These are phyloP conservation scores for Centrapalus pauciflorus DNA, from an alignment of 129 eudicot species.

Conservation along the genomic window DNA sequence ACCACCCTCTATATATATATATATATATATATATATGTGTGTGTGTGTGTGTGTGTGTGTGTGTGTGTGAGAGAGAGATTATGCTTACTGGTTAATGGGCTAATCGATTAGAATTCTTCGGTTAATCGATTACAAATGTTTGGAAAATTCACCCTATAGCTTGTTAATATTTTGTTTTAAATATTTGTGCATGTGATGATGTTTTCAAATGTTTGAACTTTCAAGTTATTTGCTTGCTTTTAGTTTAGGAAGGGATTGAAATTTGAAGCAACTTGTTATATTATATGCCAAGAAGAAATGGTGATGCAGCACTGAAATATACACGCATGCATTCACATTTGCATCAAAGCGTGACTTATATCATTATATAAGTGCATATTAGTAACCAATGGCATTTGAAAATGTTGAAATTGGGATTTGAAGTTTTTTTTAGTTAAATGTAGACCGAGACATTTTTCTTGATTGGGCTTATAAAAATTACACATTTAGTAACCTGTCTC, in stretches of 20 bases:
- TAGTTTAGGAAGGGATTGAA: not conserved
- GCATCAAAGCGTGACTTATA: not conserved
- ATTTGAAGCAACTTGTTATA: not conserved
- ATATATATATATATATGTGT: no score
- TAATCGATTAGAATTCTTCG: no score
- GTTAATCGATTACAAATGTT: no score
- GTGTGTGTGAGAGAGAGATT: no score
- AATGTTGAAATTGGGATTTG: not conserved
- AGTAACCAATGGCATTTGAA: not conserved
- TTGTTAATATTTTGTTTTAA: no score
- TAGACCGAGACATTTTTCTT: constrained; percentile 7
- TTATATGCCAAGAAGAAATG: not conserved
- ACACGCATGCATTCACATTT: not conserved
- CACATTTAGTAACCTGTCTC: not conserved
- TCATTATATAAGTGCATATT: no score
- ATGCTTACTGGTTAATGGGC: no score
- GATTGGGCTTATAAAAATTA: not conserved
- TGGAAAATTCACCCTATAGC: no score
- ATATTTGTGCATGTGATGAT: not conserved
- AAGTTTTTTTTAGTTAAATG: not conserved
- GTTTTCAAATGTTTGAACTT: not conserved
- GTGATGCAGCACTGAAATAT: not conserved
- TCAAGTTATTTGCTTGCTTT: not conserved
- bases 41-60: no score
- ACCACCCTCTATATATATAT: no score